These are phyloP conservation scores for Salisapilia sapeloensis DNA, from an alignment of 352 stramenopile species.

Conservation along the genomic window DNA sequence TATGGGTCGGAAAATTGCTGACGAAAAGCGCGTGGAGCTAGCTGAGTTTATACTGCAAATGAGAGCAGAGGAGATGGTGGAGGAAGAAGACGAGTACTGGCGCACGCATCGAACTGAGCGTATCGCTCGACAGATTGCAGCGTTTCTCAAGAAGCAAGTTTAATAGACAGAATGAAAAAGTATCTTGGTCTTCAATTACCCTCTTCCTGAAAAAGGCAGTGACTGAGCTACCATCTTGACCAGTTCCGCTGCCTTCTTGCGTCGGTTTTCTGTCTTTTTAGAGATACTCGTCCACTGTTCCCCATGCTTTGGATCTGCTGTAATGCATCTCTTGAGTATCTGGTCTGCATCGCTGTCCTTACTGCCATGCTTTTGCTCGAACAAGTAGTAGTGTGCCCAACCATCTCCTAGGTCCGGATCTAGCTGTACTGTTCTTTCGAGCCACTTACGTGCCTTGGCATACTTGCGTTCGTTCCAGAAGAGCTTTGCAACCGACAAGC, in stretches of 20 bases:
- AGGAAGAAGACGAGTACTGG: slow-evolving; percentile 79
- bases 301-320: slow-evolving; percentile 88
- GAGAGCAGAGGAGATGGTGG: slow-evolving; percentile 76
- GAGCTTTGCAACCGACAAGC: slow-evolving; percentile 90
- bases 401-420: slow-evolving; percentile 93
- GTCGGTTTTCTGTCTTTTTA: slow-evolving; percentile 86
- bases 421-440: slow-evolving; percentile 91
- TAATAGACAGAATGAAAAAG: slow-evolving; percentile 7
- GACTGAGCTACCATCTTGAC: slow-evolving; percentile 66
- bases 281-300: slow-evolving; percentile 88
- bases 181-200: slow-evolving; percentile 8
- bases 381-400: slow-evolving; percentile 96
- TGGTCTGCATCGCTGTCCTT: slow-evolving; percentile 60
- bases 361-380: slow-evolving; percentile 87
- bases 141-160: slow-evolving; percentile 47
- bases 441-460: slow-evolving; percentile 95
- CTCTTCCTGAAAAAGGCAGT: slow-evolving; percentile 44
- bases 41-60: slow-evolving; percentile 88
- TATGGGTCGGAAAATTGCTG: slow-evolving; percentile 60
- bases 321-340: slow-evolving; percentile 76
- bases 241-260: slow-evolving; percentile 52
- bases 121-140: slow-evolving; percentile 21
- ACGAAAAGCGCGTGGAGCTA: slow-evolving; percentile 77
- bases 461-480: slow-evolving; percentile 94
- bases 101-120: slow-evolving; percentile 29